Evolutionary conservation across 495 filamentous ascomycete species (phyloP).

Genomic region (Penicillium longicatenatum): DNA sequence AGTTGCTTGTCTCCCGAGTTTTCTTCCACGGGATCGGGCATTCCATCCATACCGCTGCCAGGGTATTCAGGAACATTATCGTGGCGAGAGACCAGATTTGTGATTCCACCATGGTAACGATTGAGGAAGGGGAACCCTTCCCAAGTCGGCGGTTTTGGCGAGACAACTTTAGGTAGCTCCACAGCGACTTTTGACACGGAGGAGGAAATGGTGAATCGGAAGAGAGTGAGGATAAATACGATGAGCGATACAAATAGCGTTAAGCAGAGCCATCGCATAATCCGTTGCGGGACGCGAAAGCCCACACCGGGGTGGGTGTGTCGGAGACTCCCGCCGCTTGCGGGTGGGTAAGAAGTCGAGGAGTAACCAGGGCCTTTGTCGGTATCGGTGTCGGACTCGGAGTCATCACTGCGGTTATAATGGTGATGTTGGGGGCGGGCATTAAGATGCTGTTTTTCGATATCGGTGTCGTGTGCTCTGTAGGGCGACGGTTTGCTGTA

Average conservation of each 20-base stretch:
- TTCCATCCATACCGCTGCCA: conserved; percentile 37
- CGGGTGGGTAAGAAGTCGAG: conserved; percentile 54
- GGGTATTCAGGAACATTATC: conserved; percentile 79
- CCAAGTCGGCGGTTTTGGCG: conserved; percentile 69
- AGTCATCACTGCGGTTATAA: conserved; percentile 30
- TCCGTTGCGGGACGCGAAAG: conserved; percentile 58
- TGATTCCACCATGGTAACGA: conserved; percentile 82
- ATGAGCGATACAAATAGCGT: conserved; percentile 66
- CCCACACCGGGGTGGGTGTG: conserved; percentile 41
- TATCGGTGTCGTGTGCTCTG: conserved; percentile 27
- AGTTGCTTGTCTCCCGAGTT: conserved; percentile 21
- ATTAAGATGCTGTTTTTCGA: conserved; percentile 39
- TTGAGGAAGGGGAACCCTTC: conserved; percentile 79
- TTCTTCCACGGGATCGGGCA: conserved; percentile 22
- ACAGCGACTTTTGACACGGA: conserved; percentile 62
- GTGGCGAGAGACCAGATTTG: conserved; percentile 59
- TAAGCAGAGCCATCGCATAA: conserved; percentile 72
- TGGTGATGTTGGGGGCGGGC: conserved; percentile 27
- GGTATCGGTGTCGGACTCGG: conserved; percentile 29
- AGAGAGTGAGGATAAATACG: conserved; percentile 69
- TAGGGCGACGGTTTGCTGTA: conserved; percentile 33
- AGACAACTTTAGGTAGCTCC: conserved; percentile 51
- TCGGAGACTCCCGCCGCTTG: conserved; percentile 49
- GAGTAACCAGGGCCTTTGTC: conserved; percentile 30
- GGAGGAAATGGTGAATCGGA: conserved; percentile 64